A percentile compares a stretch with the other conserved stretches of the same genome.
phyloP scores from a whole-genome alignment of 495 filamentous ascomycete genomes.

The Peziza echinospora region DNA sequence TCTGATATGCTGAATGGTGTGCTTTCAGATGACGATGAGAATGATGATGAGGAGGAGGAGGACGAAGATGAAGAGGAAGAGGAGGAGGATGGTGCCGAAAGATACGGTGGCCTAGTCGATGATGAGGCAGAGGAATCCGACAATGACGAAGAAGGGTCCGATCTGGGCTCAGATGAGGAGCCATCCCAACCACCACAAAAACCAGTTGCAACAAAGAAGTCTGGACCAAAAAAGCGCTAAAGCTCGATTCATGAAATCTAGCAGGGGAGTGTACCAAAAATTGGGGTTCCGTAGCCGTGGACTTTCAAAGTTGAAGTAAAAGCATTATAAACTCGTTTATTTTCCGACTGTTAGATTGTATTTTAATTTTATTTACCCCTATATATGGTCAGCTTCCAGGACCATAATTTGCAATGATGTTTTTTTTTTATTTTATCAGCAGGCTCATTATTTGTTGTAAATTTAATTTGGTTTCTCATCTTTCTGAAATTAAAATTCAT shows the following conservation, averaged over 20 bases:
- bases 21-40: slow-evolving; percentile 21
- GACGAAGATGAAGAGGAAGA: slow-evolving; percentile 20
- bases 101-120: neutral
- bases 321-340: too few relatives aligned
- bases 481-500: too few relatives aligned
- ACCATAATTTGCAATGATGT: too few relatives aligned
- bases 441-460: too few relatives aligned
- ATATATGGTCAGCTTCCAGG: too few relatives aligned
- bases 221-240: neutral
- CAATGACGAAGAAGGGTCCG: neutral
- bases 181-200: neutral
- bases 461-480: too few relatives aligned
- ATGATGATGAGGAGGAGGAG: slow-evolving; percentile 27
- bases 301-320: neutral
- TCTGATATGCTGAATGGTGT: slow-evolving; percentile 16
- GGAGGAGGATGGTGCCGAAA: neutral
- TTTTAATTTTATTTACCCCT: too few relatives aligned
- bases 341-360: too few relatives aligned
- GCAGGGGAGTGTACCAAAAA: neutral
- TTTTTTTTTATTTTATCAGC: too few relatives aligned
- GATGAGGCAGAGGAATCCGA: neutral
- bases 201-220: neutral
- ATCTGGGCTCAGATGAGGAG: neutral
- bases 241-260: neutral
- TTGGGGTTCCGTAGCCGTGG: neutral